These are phyloP conservation scores for Circinella minor DNA, from an alignment of 371 early-diverging fungal species.

Conservation along the genomic window DNA sequence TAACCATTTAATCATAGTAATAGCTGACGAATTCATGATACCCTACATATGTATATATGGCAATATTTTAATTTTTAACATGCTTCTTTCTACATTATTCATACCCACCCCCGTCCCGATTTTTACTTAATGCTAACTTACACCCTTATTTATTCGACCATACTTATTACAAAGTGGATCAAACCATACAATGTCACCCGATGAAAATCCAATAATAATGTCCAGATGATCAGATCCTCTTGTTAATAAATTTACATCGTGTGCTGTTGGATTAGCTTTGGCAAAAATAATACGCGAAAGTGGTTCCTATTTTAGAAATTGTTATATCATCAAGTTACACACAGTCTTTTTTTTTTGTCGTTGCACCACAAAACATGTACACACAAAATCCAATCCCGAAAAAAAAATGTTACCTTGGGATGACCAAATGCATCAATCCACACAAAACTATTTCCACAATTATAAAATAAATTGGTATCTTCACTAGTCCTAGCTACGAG, in stretches of 20 bases:
- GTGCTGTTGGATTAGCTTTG: slow-evolving; percentile 84
- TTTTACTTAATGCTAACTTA: slow-evolving; percentile 16
- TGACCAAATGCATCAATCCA: slow-evolving; percentile 78
- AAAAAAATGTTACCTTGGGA: slow-evolving; percentile 53
- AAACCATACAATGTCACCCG: slow-evolving; percentile 89
- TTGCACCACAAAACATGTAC: background rate
- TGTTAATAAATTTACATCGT: slow-evolving; percentile 85
- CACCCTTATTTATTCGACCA: slow-evolving; percentile 54
- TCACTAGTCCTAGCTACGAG: slow-evolving; percentile 71
- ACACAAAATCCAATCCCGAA: background rate
- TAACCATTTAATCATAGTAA: slow-evolving; percentile 89
- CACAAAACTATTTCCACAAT: slow-evolving; percentile 77
- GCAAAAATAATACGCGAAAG: slow-evolving; percentile 81
- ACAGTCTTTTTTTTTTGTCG: no score
- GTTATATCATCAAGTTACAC: no score
- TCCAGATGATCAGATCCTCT: slow-evolving; percentile 76
- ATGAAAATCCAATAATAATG: slow-evolving; percentile 81
- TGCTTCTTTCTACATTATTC: no score
- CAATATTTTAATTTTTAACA: background rate
- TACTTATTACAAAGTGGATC: slow-evolving; percentile 82
- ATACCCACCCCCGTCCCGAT: background rate
- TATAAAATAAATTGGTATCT: slow-evolving; percentile 83
- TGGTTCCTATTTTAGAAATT: slow-evolving; percentile 63
- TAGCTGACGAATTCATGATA: slow-evolving; percentile 68
- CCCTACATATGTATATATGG: slow-evolving; percentile 52